Base-by-base conservation (phyloP, 805 yeast genomes). In the Phaffomyces thermotolerans region DNA sequence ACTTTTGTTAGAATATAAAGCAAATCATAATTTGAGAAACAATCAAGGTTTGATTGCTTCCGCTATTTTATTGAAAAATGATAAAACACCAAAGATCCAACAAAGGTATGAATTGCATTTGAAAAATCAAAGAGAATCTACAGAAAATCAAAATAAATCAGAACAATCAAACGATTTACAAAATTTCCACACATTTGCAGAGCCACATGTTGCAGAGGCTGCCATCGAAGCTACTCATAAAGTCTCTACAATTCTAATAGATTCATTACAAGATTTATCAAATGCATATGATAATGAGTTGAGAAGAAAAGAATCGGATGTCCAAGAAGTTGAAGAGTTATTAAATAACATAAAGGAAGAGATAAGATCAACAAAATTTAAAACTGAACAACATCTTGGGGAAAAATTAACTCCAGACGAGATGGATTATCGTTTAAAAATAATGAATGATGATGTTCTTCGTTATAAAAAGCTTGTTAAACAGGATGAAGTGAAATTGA, bases 231-330 rank as follows among this genome's bases (percentile, higher is more conserved):
- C 76, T 6, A 66, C 71, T 29, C 80, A 75, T 49, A 65, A 66
- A 47, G 65, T 78, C 59, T 69, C 79, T 2, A 65, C 67, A 42
- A 71, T 76, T n/a, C 63, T 81, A 41, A 50, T 73, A 20, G 74
- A 70, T 17, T 66, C 73, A n/a, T 66, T 78, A 44, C 63, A 65
- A 14, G 70, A 66, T 17, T 64, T 76, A 36, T 65, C 78, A 4
- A 60, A 63, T 34, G 71, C 78, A 18, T 86, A 80, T 57, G 80
- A 78, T 40, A 59, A 59, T 9, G 81, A 78, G 47, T 58, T 85
- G 39, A 66, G 64, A 27, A 71, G 70, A 39, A 79, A 80, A 58
- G 77, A 75, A 36, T 66, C 72, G 4, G 82, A 78, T 51, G 62
- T 73, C 29, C 58, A 61, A 13, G 79, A 78, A 53, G 78, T 74